phyloP scores from a whole-genome alignment of 108 stramenopile genomes.

The Stephanodiscus minutulus region DNA sequence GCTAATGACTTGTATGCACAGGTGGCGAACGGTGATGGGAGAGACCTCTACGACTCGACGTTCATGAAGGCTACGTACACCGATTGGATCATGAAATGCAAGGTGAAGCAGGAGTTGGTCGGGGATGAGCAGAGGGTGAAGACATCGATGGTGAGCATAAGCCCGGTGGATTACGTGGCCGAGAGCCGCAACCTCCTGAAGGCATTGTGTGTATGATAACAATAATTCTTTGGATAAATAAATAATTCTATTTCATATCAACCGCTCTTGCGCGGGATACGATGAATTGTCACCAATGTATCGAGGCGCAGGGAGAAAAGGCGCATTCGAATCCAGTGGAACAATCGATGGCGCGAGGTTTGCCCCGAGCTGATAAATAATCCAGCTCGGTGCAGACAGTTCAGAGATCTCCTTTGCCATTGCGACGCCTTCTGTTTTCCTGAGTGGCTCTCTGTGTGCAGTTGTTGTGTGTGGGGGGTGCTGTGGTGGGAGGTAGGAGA shows the following conservation, averaged over 20 bases:
- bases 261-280: too few relatives aligned
- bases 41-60: conserved; percentile 68
- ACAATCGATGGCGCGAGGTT: too few relatives aligned
- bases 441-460: not conserved
- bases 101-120: conserved; percentile 91
- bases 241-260: not conserved
- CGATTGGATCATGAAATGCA: conserved; percentile 88
- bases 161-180: conserved; percentile 78
- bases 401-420: too few relatives aligned
- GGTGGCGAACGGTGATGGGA: conserved; percentile 41
- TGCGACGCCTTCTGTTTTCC: not conserved
- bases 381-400: too few relatives aligned
- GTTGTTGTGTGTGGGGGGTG: too few relatives aligned
- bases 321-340: too few relatives aligned
- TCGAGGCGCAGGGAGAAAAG: too few relatives aligned
- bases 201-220: conserved; percentile 56
- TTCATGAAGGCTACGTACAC: conserved; percentile 79
- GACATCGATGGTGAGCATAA: conserved; percentile 70
- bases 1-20: conserved; percentile 78
- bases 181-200: conserved; percentile 80
- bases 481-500: too few relatives aligned
- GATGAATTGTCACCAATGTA: too few relatives aligned
- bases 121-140: conserved; percentile 91
- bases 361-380: too few relatives aligned
- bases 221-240: not conserved